Base-by-base conservation (phyloP, 2,329 filamentous ascomycete genomes). In the Ascomycota sp. region DNA sequence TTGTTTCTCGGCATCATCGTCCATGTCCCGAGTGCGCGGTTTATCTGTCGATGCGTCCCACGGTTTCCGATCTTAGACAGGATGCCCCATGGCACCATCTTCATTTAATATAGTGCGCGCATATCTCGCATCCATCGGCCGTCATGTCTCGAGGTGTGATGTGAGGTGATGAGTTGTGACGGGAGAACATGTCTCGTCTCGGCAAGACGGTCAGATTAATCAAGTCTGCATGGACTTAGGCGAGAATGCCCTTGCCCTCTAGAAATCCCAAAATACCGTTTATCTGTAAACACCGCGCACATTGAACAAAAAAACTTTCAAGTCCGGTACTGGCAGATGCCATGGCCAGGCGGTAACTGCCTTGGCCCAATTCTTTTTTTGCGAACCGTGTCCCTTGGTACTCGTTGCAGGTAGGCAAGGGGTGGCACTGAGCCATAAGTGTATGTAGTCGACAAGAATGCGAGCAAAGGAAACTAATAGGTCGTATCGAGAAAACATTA, bases 401-500 rank as follows among this genome's bases (percentile, higher is more conserved):
- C 42, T 45, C 47, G 47, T 47, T 50, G 44, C 51, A 52, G 47
- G 44, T 44, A 50, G 50, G 48, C 49, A 47, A 51, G 42, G 39
- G 35, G 37, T 51, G 48, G 50, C 51, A 44, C 38, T 33, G 49
- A 48, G 50, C 48, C 50, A 41, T 37, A 39, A n/a, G 38, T 43
- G 42, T 52, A 40, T 49, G 47, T 43, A 41, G 43, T 44, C 35
- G 43, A 43, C 38, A 45, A 39, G 43, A 48, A 50, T 38, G 40
- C 39, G 40, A 41, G 23, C 10, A 22, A 35, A 29, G 27, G 35
- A 24, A 26, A 7, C 8, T 19, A 35, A 15, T n/a, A n/a, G 31
- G 21, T 27, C 28, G 30, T 35, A 34, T 33, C 25, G 38, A 39
- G 5, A 44, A 42, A 36, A 35, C 41, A 46, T 45, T 41, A 48